Evolutionary conservation across 768 basidiomycete species (phyloP), one percentile per base, ranked within the genome.

Genomic region (Russula abietina): DNA sequence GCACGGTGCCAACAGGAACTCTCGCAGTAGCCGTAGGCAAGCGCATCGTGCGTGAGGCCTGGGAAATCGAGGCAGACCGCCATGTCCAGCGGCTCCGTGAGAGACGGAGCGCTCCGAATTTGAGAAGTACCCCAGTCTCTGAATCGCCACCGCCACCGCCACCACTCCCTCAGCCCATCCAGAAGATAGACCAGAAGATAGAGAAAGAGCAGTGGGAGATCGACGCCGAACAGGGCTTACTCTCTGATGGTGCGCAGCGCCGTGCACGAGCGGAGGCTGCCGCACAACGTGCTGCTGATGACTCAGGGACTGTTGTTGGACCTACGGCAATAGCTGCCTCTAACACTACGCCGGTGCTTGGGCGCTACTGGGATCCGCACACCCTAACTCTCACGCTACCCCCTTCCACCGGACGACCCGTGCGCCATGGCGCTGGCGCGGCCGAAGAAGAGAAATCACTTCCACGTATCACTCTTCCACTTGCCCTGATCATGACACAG

Each of bases 121-220:
- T 68, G 69, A 64, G 51, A 67, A 70, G 36, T 19, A 12, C 51
- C 14, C 45, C 65, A 12, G 17, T 41, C 16, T 24, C 12, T 2
- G 66, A 12, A 45, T 45, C n/a, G 33, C 61, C 28, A 19, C 68
- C 14, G 33, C 61, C 28, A 19, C 68, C 14, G 39, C 70, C n/a
- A 41, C 57, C 32, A 30, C 58, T 45, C 26, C 59, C 30, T 54
- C 65, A 49, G 8, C 79, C 76, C 48, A 72, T 79, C 0, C 69
- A 77, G 12, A 90, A 88, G 69, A n/a, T n/a, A n/a, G n/a, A n/a
- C n/a, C n/a, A n/a, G n/a, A n/a, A n/a, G n/a, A n/a, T n/a, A n/a
- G n/a, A n/a, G n/a, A n/a, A n/a, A n/a, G 90, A 91, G 69, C 71
- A 78, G n/a, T 91, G 89, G 89, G 90, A 91, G 67, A 78, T 88